These are phyloP conservation scores for Bothriochloa decipiens DNA, from an alignment of 176 grass and related monocot species.

Conservation along the genomic window DNA sequence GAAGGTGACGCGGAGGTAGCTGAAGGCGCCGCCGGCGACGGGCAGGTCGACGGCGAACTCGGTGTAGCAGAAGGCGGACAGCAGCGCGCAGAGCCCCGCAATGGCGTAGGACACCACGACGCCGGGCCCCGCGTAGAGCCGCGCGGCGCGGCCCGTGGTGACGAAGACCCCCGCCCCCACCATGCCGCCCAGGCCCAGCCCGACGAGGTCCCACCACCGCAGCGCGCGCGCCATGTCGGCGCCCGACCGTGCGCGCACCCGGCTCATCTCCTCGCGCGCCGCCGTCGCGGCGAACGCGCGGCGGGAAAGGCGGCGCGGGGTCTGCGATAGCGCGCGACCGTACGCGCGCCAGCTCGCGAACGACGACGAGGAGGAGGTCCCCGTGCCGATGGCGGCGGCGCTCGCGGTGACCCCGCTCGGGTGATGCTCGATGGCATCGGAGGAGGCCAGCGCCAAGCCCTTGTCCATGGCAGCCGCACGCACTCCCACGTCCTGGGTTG, in stretches of 20 bases:
- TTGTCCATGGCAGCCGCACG: conserved; percentile 35
- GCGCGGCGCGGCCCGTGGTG: conserved; percentile 51
- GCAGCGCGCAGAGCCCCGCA: conserved; percentile 85
- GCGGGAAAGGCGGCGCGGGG: conserved; percentile 35
- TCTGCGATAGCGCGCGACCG: conserved; percentile 50
- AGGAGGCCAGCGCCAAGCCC: not conserved
- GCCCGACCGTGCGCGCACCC: conserved; percentile 57
- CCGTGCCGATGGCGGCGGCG: too few relatives aligned
- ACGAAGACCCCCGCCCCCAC: conserved; percentile 66
- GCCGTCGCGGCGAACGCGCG: conserved; percentile 53
- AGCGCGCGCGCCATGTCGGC: conserved; percentile 59
- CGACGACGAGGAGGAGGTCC: too few relatives aligned
- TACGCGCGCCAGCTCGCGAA: conserved; percentile 66
- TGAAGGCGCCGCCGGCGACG: conserved; percentile 73
- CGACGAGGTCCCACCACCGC: conserved; percentile 72
- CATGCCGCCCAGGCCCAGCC: conserved; percentile 66
- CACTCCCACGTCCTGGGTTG: too few relatives aligned
- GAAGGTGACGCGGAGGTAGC: conserved; percentile 87
- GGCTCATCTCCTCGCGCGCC: conserved; percentile 59
- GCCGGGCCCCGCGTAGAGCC: conserved; percentile 42
- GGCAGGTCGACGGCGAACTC: conserved; percentile 98
- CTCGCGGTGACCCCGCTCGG: not conserved
- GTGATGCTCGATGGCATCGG: not conserved
- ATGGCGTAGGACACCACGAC: conserved; percentile 83
- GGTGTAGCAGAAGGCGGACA: conserved; percentile 98